These are phyloP conservation scores for Aureobasidium sp. DNA, from an alignment of 2,329 filamentous ascomycete genomes.

Conservation along the genomic window DNA sequence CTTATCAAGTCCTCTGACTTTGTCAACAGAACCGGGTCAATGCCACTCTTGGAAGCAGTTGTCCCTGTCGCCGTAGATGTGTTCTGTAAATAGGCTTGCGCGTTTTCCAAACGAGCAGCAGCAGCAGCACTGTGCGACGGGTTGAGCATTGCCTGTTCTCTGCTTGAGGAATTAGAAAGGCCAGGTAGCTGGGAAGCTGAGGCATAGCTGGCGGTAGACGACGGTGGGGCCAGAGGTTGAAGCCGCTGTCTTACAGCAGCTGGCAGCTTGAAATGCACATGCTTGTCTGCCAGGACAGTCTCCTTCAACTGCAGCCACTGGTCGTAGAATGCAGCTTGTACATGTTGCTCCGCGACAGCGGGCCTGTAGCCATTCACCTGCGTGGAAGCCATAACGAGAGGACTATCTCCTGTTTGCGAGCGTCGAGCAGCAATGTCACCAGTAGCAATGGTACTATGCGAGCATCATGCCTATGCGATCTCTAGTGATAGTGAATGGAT, in stretches of 20 bases:
- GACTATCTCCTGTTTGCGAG: neutral
- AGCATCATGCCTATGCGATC: neutral
- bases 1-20: slow-evolving; percentile 79
- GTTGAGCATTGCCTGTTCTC: neutral
- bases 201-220: neutral
- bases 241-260: slow-evolving; percentile 39
- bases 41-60: slow-evolving; percentile 36
- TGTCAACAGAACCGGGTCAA: slow-evolving; percentile 74
- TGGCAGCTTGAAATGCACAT: slow-evolving; percentile 53
- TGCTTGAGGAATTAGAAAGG: neutral
- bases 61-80: neutral
- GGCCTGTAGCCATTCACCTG: slow-evolving; percentile 12
- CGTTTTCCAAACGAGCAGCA: neutral
- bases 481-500: slow-evolving; percentile 3
- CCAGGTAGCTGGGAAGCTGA: slow-evolving; percentile 1
- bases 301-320: slow-evolving; percentile 76
- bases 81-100: slow-evolving; percentile 1
- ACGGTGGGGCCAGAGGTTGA: neutral
- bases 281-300: slow-evolving; percentile 67
- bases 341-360: neutral
- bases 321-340: slow-evolving; percentile 51
- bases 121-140: neutral
- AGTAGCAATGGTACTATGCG: neutral
- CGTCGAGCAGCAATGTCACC: neutral
- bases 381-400: neutral